Evolutionary conservation across 2,329 filamentous ascomycete species (phyloP), one percentile per base, ranked within the genome.

Genomic region (Stenocarpella maydis): DNA sequence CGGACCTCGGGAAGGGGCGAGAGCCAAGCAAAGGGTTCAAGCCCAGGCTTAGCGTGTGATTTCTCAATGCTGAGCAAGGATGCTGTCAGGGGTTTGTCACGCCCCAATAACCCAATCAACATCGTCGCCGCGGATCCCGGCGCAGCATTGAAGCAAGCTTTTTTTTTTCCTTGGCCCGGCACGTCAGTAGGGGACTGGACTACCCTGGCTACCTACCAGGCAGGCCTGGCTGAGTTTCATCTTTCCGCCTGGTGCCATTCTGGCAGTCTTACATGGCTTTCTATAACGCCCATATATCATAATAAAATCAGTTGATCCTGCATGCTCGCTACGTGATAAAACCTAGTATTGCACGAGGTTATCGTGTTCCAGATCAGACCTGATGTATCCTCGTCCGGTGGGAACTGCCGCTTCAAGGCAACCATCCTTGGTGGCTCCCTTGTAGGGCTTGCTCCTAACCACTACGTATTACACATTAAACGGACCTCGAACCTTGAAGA

Each of bases 1-100:
- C 6, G 26, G 26, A 31, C 54, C 55, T 61, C 55, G 55, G 55
- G 26, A 61, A 26, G 53, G 34, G 34, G 21, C 15, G 47, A 5
- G 19, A 31, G 21, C 31, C 19, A 52, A 31, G 31, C n/a, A 21
- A 10, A 58, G 17, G 37, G 53, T 21, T 41, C 37, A 34, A n/a
- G 10, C 53, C 28, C 37, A 14, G 14, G 45, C 52, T 28, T 58
- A 58, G 52, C 52, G 52, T 41, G 39, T 37, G 50, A 67, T 67
- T 54, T 49, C 58, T 49, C 49, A 63, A 63, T 63, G 58, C 58
- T 63, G 58, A 63, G 58, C 58, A 37, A 63, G 58, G 58, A 63
- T 49, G 10, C n/a, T 12, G 65, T 67, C 65, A 67, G 31, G 41
- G 65, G 52, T 50, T 67, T 67, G 65, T 67, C 65, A 67, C 43